A percentile compares a stretch with the other conserved stretches of the same genome.
phyloP scores from a whole-genome alignment of 2,329 filamentous ascomycete species.

The Lasiodiplodia citricola region DNA sequence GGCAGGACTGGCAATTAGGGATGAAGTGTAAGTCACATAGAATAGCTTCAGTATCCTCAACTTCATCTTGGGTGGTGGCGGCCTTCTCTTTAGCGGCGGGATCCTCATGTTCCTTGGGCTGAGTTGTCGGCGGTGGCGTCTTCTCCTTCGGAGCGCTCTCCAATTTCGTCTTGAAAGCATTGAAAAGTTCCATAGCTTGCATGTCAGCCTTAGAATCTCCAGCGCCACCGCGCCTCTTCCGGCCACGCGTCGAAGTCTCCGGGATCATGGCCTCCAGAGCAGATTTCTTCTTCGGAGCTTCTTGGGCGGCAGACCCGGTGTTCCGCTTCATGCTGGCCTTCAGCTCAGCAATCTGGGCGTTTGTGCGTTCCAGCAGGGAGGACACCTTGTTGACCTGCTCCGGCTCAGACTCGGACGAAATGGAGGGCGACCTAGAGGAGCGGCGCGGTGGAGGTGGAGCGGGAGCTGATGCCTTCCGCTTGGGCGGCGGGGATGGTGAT shows the following conservation, averaged over 20 bases:
- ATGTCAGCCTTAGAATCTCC: conserved; percentile 57
- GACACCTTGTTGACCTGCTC: conserved; percentile 44
- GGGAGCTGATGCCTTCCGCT: conserved; percentile 1
- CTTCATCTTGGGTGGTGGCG: conserved; percentile 32
- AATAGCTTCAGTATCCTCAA: conserved; percentile 64
- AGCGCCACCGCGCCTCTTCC: conserved; percentile 67
- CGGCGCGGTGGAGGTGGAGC: conserved; percentile 1
- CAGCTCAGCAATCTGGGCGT: conserved; percentile 79
- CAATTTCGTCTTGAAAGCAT: conserved; percentile 79
- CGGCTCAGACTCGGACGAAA: conserved; percentile 33
- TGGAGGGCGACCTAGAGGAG: conserved; percentile 20
- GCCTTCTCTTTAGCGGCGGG: conserved; percentile 13
- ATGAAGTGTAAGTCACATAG: conserved; percentile 97
- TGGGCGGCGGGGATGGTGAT: conserved; percentile 4
- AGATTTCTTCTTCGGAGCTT: conserved; percentile 57
- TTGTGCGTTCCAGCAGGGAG: conserved; percentile 68
- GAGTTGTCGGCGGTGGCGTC: background rate
- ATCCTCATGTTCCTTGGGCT: background rate
- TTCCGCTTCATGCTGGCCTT: conserved; percentile 82
- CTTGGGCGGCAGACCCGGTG: conserved; percentile 30
- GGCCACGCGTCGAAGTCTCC: conserved; percentile 69
- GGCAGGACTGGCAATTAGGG: conserved; percentile 90
- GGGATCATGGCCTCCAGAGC: conserved; percentile 77
- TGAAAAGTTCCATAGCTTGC: conserved; percentile 70
- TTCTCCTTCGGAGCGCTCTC: conserved; percentile 30